Evolutionary conservation across 108 stramenopile species (phyloP), one percentile per base, ranked within the genome.

Genomic region (Discostella pseudostelligera): DNA sequence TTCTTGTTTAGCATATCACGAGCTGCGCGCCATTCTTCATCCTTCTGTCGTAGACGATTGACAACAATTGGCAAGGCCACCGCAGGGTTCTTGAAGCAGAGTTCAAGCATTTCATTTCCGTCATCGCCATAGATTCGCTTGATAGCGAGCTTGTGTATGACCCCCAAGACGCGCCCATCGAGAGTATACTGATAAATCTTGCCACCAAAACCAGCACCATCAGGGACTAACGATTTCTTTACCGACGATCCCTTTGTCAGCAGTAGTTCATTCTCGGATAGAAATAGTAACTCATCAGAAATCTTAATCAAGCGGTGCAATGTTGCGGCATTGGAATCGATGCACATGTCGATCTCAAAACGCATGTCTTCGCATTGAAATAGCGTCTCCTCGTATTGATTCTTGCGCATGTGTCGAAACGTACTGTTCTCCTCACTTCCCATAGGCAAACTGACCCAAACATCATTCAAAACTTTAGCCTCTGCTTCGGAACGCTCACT

Each of bases 261-360:
- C 45, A 44, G 39, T 36, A 40, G 24, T 50, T 94, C 92, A 19
- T 76, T 69, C 45, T 77, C 63, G 2, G 84, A 70, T 11, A 97
- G 81, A 43, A 80, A 67, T 29, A 82, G 67, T 66, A 99, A 92
- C 63, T 98, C 98, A 65, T 97, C 87, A 7, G 87, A 96, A 62
- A 99, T 84, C n/a, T 97, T 96, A 29, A 94, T 90, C 25, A 99
- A 75, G 7, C 91, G 80, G 8, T 79, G 84, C 64, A 97, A 82
- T 19, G 97, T 89, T 37, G 85, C 59, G 13, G 88, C 70, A 72
- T 95, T 97, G 16, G 92, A 87, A 66, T 99, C 99, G 62, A 99
- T 96, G 43, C 92, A 89, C 97, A 99, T 98, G 81, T 99, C 99
- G 45, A 99, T 96, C 81, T 99, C 99, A 82, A 97, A 99, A n/a